Evolutionary conservation across 306 rosid species (phyloP).

Genomic region (Acacia confusa): DNA sequence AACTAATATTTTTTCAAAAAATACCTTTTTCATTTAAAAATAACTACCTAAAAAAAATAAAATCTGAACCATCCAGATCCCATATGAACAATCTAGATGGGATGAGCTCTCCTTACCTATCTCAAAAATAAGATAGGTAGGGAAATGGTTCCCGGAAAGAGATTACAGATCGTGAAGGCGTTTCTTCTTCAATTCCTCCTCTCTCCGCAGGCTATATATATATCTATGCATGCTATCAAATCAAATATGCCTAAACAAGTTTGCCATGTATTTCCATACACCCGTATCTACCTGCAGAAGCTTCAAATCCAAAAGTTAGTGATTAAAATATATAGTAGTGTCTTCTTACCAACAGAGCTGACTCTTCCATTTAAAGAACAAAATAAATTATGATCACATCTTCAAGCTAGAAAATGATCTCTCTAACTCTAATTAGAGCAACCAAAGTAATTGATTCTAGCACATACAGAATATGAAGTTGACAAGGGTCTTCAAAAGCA

Average conservation of each 20-base stretch:
- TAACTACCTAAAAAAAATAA: too few species aligned
- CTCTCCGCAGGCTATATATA: not conserved
- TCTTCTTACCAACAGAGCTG: not conserved
- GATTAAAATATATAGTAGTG: not conserved
- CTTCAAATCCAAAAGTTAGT: not conserved
- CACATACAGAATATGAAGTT: not conserved
- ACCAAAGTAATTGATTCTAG: not conserved
- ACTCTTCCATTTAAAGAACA: not conserved
- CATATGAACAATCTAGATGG: too few species aligned
- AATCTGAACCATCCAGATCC: too few species aligned
- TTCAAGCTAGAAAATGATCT: not conserved
- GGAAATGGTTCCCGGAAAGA: too few species aligned
- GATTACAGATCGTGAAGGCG: not conserved
- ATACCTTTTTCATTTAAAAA: too few species aligned
- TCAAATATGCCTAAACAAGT: not conserved
- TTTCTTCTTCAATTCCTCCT: not conserved
- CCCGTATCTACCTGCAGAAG: not conserved
- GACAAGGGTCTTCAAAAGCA: constrained; percentile 34
- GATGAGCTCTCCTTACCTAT: too few species aligned
- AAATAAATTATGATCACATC: not conserved
- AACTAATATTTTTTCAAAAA: too few species aligned
- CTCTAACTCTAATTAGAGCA: not conserved
- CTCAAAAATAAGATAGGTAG: too few species aligned
- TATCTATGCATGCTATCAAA: not conserved
- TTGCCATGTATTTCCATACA: not conserved